phyloP scores from a whole-genome alignment of 495 filamentous ascomycete genomes.

The Aspergillus biplanus region DNA sequence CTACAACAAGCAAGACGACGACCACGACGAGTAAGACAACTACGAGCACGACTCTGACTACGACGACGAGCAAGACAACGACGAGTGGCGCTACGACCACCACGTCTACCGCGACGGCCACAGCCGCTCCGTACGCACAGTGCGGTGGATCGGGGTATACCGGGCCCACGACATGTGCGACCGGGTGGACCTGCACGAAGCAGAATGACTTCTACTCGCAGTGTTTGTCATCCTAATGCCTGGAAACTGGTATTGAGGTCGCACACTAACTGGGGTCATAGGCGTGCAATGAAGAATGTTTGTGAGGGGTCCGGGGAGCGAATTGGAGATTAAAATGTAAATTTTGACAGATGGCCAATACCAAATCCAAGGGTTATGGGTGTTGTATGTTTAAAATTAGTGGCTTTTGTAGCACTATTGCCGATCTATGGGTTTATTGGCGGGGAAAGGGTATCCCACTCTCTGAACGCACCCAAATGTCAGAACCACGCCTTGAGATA shows the following conservation, averaged over 20 bases:
- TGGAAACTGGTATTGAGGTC: not conserved
- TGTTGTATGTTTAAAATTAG: too few species aligned
- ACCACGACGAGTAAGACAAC: not conserved
- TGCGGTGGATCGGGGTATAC: constrained; percentile 21
- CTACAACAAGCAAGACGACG: not conserved
- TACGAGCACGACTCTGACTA: not conserved
- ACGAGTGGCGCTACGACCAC: constrained; percentile 5
- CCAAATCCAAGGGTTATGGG: too few species aligned
- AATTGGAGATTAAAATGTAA: too few species aligned
- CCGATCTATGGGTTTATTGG: too few species aligned
- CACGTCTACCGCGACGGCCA: not conserved
- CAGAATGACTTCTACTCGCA: constrained; percentile 20
- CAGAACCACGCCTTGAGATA: too few species aligned
- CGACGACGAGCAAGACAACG: not conserved
- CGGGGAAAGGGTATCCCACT: too few species aligned
- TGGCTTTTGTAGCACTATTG: too few species aligned
- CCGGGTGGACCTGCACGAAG: constrained; percentile 20
- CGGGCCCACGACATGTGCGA: constrained; percentile 17
- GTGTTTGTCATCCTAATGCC: constrained; percentile 1
- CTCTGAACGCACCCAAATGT: too few species aligned
- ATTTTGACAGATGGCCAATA: too few species aligned
- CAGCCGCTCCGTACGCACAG: constrained; percentile 17
- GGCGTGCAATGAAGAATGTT: not conserved
- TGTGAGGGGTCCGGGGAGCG: too few species aligned
- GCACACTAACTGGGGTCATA: not conserved